These are phyloP conservation scores for Capronia americana DNA, from an alignment of 2,329 filamentous ascomycete species.

Conservation along the genomic window DNA sequence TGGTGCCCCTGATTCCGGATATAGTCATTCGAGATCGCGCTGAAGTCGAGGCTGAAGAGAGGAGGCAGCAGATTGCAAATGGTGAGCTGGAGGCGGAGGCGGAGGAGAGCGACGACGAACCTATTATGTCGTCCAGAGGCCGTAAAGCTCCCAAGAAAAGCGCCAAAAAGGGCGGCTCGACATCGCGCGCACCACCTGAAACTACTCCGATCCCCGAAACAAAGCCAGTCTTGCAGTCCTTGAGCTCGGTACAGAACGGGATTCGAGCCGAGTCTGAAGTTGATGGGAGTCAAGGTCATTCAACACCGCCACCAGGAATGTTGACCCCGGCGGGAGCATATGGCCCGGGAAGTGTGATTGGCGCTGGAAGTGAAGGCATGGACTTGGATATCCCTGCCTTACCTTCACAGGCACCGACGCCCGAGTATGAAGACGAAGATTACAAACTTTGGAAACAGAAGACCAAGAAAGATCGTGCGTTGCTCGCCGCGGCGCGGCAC, in stretches of 20 bases:
- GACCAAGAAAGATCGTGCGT: constrained; percentile 92
- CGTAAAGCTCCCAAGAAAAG: constrained; percentile 83
- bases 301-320: constrained; percentile 74
- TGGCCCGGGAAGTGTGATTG: constrained; percentile 63
- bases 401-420: constrained; percentile 68
- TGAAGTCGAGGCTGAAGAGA: constrained; percentile 85
- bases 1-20: constrained; percentile 93
- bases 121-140: constrained; percentile 96
- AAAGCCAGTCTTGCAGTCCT: constrained; percentile 71
- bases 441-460: constrained; percentile 99
- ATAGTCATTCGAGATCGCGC: constrained; percentile 87
- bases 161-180: constrained; percentile 69
- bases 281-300: constrained; percentile 75
- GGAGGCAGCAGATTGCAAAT: constrained; percentile 81
- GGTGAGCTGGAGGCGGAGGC: constrained; percentile 75
- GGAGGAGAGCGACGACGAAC: constrained; percentile 95
- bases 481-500: constrained; percentile 83
- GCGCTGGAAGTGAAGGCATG: constrained; percentile 74
- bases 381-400: constrained; percentile 82
- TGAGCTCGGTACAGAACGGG: constrained; percentile 52
- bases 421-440: constrained; percentile 84
- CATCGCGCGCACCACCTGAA: constrained; percentile 74
- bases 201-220: constrained; percentile 77
- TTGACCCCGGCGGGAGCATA: constrained; percentile 77
- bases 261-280: constrained; percentile 74